Evolutionary conservation across 257 asterid genomes (phyloP).

Genomic region (Asclepias syriaca): DNA sequence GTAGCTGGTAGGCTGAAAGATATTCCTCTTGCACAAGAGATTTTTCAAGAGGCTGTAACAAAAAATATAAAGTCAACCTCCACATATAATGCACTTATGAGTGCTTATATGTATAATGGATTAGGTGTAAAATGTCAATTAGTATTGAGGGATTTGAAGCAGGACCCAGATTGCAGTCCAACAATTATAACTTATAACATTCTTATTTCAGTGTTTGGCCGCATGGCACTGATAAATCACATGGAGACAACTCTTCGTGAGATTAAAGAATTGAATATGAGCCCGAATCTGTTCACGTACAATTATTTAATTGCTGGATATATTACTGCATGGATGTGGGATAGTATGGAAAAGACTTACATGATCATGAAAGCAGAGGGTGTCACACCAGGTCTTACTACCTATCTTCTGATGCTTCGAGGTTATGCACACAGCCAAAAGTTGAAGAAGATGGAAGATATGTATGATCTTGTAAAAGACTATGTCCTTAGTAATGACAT

Average conservation of each 20-base stretch:
- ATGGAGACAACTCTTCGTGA: slow-evolving; percentile 64
- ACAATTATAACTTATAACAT: slow-evolving; percentile 73
- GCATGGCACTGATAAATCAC: slow-evolving; percentile 60
- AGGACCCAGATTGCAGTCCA: slow-evolving; percentile 46
- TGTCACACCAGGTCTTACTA: slow-evolving; percentile 38
- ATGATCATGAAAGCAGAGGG: slow-evolving; percentile 44
- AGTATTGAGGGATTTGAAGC: slow-evolving; percentile 56
- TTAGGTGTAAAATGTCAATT: slow-evolving; percentile 44
- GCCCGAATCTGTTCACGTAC: slow-evolving; percentile 53
- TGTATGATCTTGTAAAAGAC: slow-evolving; percentile 47
- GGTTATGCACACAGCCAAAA: slow-evolving; percentile 74
- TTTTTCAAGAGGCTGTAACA: slow-evolving; percentile 58
- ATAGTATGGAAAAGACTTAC: slow-evolving; percentile 64
- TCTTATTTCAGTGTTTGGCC: slow-evolving; percentile 69
- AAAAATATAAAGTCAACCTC: slow-evolving; percentile 43
- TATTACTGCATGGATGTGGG: slow-evolving; percentile 90
- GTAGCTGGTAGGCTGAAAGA: slow-evolving; percentile 54
- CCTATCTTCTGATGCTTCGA: slow-evolving; percentile 67
- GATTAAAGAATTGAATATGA: slow-evolving; percentile 41
- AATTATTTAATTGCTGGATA: slow-evolving; percentile 63
- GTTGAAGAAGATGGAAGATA: slow-evolving; percentile 73
- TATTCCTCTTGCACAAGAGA: slow-evolving; percentile 57
- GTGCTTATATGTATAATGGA: slow-evolving; percentile 49
- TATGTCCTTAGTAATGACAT: slow-evolving; percentile 33
- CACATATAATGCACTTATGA: slow-evolving; percentile 69